Evolutionary conservation across 2,329 filamentous ascomycete genomes (phyloP), one percentile per base, ranked within the genome.

Genomic region (Aspergillus alliaceus): DNA sequence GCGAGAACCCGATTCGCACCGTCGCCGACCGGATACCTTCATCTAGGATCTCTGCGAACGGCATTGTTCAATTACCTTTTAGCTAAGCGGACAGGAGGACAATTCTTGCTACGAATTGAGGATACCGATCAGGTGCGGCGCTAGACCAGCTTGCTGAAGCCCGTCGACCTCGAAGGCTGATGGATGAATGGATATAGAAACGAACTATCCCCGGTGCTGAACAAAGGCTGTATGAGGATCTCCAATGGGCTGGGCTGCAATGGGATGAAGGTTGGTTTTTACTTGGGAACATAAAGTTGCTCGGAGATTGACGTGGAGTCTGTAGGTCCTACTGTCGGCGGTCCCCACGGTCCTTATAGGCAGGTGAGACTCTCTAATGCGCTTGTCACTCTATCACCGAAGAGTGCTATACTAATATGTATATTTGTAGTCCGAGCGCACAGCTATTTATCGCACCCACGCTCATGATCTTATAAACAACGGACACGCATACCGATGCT

Each of bases 41-140:
- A 99, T 75, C 81, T 99, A 12, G 95, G 95, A 4, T 96, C 93
- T 0, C 75, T 99, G 34, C 84, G 95, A 57, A 99, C 95, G 0
- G 96, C 96, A 0, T 77, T 99, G n/a, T 98, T 92, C 79, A 98
- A 96, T 69, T 97, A 93, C 65, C 79, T 99, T 4, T 82, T 96
- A n/a, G 93, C 95, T 0, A 90, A 88, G 68, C 86, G 89, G 2
- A 96, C 95, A 0, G 88, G 89, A 4, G 95, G 95, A 6, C 89
- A 96, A 72, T 99, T 99, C 68, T 77, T 99, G 11, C 78, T 99
- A 50, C 86, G 95, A 9, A 87, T 99, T 61, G 95, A 99, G 78
- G 95, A 99, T 73, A 99, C 95, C 4, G 95, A 98, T 75, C 90
- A 91, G 82, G 90, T 92, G 75, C 64, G 81, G 50, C 27, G 18